Evolutionary conservation across 176 grass and related monocot species (phyloP).

Genomic region (Pontederia crassipes): DNA sequence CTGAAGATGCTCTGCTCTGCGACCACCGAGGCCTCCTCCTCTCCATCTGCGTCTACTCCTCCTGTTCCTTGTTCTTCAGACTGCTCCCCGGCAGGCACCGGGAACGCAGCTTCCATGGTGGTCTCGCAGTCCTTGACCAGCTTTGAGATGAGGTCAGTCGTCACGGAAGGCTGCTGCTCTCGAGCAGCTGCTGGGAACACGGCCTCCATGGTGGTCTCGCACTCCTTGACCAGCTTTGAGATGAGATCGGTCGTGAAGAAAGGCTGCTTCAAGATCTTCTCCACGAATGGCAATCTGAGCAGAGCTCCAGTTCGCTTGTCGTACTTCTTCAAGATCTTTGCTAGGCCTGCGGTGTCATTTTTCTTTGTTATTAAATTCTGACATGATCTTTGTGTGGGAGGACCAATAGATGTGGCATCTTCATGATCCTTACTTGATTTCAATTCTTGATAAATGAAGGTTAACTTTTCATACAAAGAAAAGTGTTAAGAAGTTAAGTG

Average conservation of each 20-base stretch:
- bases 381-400: too few species aligned
- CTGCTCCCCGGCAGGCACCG: too few species aligned
- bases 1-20: conserved; percentile 44
- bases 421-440: not conserved
- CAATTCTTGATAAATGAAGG: not conserved
- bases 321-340: conserved; percentile 82
- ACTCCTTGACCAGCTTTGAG: conserved; percentile 53
- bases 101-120: too few species aligned
- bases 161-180: not conserved
- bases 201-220: conserved; percentile 49
- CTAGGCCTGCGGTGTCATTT: conserved; percentile 31
- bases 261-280: conserved; percentile 57
- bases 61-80: not conserved
- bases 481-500: not conserved
- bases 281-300: conserved; percentile 59
- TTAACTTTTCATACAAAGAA: too few species aligned
- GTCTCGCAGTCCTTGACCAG: too few species aligned
- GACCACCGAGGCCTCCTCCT: not conserved
- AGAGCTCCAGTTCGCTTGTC: conserved; percentile 60
- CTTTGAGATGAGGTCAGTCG: too few species aligned
- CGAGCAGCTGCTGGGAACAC: conserved; percentile 22
- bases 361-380: not conserved
- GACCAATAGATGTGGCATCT: not conserved
- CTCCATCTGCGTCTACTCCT: not conserved
- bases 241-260: conserved; percentile 82